Evolutionary conservation across 2,329 filamentous ascomycete species (phyloP).

Genomic region (Pseudophaeomoniella oleicola): DNA sequence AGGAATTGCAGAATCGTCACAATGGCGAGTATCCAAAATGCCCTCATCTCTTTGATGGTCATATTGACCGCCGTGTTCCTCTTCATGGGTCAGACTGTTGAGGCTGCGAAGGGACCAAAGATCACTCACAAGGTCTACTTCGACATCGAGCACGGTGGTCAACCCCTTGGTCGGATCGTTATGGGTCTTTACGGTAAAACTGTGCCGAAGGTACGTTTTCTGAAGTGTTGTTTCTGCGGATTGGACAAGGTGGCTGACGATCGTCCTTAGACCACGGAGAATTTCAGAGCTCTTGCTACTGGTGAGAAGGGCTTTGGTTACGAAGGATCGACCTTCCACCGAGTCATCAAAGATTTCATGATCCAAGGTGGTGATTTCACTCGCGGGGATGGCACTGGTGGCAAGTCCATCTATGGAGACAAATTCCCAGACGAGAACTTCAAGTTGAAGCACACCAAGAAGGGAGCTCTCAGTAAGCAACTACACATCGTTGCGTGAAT

Average conservation of each 20-base stretch:
- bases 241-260: too few species aligned
- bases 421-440: slow-evolving; percentile 60
- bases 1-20: slow-evolving; percentile 18
- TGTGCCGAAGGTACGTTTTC: slow-evolving; percentile 40
- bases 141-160: slow-evolving; percentile 49
- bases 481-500: background rate
- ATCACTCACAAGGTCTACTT: slow-evolving; percentile 75
- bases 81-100: slow-evolving; percentile 59
- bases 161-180: slow-evolving; percentile 45
- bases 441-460: slow-evolving; percentile 54
- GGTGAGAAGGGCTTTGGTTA: slow-evolving; percentile 56
- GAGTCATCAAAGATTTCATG: slow-evolving; percentile 58
- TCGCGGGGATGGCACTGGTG: slow-evolving; percentile 48
- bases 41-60: slow-evolving; percentile 58
- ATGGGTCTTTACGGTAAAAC: slow-evolving; percentile 55
- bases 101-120: slow-evolving; percentile 75
- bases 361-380: slow-evolving; percentile 58
- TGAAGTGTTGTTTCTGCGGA: slow-evolving; percentile 6
- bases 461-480: slow-evolving; percentile 43
- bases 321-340: slow-evolving; percentile 52
- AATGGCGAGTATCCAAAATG: slow-evolving; percentile 63
- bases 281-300: slow-evolving; percentile 50
- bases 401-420: slow-evolving; percentile 52
- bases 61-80: slow-evolving; percentile 62
- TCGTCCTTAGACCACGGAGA: slow-evolving; percentile 42